phyloP scores from a whole-genome alignment of 2,329 filamentous ascomycete genomes.

The Neurospora crassa region DNA sequence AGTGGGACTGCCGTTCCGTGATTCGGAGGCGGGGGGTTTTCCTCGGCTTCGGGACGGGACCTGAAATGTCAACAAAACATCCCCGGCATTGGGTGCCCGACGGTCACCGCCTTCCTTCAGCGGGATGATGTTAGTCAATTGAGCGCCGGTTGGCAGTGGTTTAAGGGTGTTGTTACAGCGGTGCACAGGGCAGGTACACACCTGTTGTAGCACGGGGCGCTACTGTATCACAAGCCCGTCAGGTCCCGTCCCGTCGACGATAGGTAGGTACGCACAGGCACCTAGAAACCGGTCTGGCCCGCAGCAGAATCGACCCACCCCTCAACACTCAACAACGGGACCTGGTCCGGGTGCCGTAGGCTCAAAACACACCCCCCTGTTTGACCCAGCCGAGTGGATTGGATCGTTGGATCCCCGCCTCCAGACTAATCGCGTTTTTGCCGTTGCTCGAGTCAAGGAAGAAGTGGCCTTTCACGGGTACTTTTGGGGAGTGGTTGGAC shows the following conservation, averaged over 20 bases:
- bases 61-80: not conserved
- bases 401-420: not conserved
- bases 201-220: not conserved
- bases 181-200: not conserved
- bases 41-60: not conserved
- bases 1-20: not conserved
- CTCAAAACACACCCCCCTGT: not conserved
- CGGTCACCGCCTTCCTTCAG: not conserved
- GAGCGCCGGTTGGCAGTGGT: not conserved
- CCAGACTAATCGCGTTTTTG: not conserved
- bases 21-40: not conserved
- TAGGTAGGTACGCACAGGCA: conserved; percentile 6
- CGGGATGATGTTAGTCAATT: not conserved
- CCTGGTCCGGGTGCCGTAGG: not conserved
- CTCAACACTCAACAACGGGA: not conserved
- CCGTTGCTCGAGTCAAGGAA: not conserved
- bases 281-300: conserved; percentile 4
- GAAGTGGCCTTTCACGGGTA: not conserved
- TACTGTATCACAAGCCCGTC: not conserved
- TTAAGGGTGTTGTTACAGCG: not conserved
- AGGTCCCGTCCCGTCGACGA: not conserved
- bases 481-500: not conserved
- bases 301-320: conserved; percentile 14
- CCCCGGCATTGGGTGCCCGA: not conserved
- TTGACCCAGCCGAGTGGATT: not conserved